Percentiles rank a stretch among this genome's conserved stretches.
phyloP scores from a whole-genome alignment of 805 yeast species.

The Wickerhamiella occidentalis region DNA sequence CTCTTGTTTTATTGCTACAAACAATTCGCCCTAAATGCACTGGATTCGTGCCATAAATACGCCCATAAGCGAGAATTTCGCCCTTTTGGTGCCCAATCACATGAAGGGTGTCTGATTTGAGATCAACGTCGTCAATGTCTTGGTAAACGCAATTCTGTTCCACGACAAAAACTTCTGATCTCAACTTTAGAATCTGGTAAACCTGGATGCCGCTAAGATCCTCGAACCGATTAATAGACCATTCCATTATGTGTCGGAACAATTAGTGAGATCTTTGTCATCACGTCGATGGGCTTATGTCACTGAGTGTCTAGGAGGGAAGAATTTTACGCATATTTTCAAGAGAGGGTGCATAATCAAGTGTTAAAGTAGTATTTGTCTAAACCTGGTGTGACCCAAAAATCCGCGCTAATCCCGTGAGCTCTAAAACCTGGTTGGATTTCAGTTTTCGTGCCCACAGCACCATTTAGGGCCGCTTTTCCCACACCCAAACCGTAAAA shows the following conservation, averaged over 20 bases:
- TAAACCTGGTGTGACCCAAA: neutral
- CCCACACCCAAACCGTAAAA: neutral
- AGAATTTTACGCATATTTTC: neutral
- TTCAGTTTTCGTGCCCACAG: neutral
- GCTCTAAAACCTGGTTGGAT: neutral
- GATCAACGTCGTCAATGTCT: conserved; percentile 21
- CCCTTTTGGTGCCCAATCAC: conserved; percentile 9
- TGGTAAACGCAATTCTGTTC: conserved; percentile 21
- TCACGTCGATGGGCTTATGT: neutral
- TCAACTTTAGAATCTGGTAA: conserved; percentile 15
- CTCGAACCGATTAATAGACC: neutral
- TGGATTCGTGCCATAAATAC: neutral
- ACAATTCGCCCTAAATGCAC: conserved; percentile 20
- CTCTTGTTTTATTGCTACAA: conserved; percentile 12
- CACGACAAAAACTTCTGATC: conserved; percentile 20
- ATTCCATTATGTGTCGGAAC: conserved; percentile 2
- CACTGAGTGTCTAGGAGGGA: neutral
- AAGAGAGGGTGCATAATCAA: neutral
- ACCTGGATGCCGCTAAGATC: conserved; percentile 14
- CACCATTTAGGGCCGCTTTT: neutral
- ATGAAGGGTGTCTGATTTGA: conserved; percentile 14
- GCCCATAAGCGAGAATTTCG: conserved; percentile 12
- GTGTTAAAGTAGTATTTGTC: neutral
- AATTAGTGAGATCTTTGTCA: neutral
- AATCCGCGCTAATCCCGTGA: neutral